Percentiles rank a stretch among this genome's conserved stretches.
Evolutionary conservation across 345 rosid species (phyloP).

Genomic region (Eucalyptus tenuipes): DNA sequence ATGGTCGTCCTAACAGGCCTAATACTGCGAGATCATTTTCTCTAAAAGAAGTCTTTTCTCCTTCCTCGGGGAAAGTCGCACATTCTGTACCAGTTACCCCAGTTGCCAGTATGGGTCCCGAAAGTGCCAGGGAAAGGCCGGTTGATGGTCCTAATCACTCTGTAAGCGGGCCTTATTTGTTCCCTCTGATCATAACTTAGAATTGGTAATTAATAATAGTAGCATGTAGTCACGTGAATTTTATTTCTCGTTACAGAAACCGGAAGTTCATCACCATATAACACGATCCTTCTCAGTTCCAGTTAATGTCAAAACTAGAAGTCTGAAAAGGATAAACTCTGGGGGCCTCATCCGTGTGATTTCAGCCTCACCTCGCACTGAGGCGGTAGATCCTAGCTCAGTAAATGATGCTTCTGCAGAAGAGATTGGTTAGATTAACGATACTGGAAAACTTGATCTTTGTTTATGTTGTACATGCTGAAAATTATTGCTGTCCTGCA

Average conservation of each 20-base stretch:
- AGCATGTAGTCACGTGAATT: not conserved
- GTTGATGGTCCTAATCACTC: not conserved
- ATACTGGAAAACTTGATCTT: not conserved
- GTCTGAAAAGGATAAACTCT: conserved; percentile 29
- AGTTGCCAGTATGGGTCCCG: conserved; percentile 2
- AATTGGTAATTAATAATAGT: not conserved
- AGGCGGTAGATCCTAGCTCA: not conserved
- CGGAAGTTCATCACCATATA: conserved; percentile 18
- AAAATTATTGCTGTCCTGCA: not conserved
- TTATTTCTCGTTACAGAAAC: conserved; percentile 5
- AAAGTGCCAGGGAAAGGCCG: conserved; percentile 5
- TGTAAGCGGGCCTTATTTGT: not conserved
- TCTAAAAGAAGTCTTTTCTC: conserved; percentile 22
- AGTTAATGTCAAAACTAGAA: conserved; percentile 22
- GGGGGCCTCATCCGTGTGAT: conserved; percentile 38
- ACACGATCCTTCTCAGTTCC: conserved; percentile 45
- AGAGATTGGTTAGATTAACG: conserved; percentile 9
- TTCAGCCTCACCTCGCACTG: conserved; percentile 19
- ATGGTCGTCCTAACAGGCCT: conserved; percentile 15
- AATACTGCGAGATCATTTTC: conserved; percentile 33
- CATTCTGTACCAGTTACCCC: conserved; percentile 41
- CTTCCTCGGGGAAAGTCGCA: conserved; percentile 18
- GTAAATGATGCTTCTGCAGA: conserved; percentile 5
- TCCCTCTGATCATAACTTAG: not conserved
- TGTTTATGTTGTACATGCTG: not conserved